Evolutionary conservation across 331 rosid genomes (phyloP), one percentile per base, ranked within the genome.

Genomic region (Quercus lobata): DNA sequence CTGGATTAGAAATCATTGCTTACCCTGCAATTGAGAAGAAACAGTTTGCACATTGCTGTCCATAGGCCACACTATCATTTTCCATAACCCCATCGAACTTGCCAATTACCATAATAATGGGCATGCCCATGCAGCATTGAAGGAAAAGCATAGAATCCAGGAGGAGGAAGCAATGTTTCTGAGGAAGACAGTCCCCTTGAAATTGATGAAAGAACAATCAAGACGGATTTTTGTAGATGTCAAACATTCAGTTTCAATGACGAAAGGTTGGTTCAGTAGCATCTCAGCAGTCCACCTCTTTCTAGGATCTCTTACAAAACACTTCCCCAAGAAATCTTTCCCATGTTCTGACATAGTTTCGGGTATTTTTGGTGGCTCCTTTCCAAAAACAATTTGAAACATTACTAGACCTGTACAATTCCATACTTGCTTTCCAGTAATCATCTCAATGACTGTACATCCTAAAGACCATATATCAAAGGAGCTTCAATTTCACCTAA

Each of bases 401-500:
- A n/a, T n/a, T n/a, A n/a, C 18, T 22, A 7, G 4, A 9, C 2
- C 24, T 0, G 4, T 32, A 32, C 2, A 25, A 0, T 30, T 3
- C 83, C 78, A 73, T 10, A 3, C 30, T 0, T 8, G 14, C 29
- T 63, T 17, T 16, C 83, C 68, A 1, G 41, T 72, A 0, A 79
- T 12, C 66, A 72, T 73, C 46, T 79, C 27, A 10, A 73, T 44
- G 8, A 63, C 57, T 29, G 52, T 19, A 14, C 80, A 76, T 7
- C 80, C 62, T 6, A 76, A 10, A 41, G 73, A 76, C 72, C 73
- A 73, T 2, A 79, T 79, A 53, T 79, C 19, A 49, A 46, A 0
- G 44, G 1, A 12, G 57, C 1, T 2, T 49, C 7, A 1, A 57
- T 11, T 35, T 58, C 62, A 1, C 49, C 56, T 2, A 0, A 4